Base-by-base conservation (phyloP, 768 basidiomycete species). In the Xerocomellus dryophilus region DNA sequence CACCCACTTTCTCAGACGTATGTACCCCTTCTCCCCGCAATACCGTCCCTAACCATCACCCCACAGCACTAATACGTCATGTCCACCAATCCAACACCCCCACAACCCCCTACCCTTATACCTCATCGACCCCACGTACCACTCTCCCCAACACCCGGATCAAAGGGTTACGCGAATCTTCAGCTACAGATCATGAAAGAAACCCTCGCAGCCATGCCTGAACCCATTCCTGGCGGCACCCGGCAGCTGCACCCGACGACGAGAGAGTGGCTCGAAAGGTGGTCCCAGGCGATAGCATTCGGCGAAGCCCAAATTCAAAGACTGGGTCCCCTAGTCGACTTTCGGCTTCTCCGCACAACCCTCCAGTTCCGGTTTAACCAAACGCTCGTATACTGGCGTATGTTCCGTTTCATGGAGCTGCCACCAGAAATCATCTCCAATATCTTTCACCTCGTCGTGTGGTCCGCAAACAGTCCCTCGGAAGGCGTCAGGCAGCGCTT, bases 341-440 rank as follows among this genome's bases (percentile, higher is more conserved):
- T 23, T 4, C 3, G 7, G 8, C 11, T 64, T 41, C 50, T 70
- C 20, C 52, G 43, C 7, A 40, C 10, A 18, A 68, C 56, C 18
- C 55, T 64, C 52, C 58, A 63, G 38, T 27, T 47, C n/a, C 60
- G 57, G 50, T 61, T 54, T 54, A 56, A 56, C 15, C 58, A 57
- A 23, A 47, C 60, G 27, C 43, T 73, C 57, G 51, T 71, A 3
- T 66, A 68, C 46, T 78, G 74, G 71, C 66, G 67, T 35, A 70
- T 72, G 32, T 86, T 87, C 66, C 79, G 78, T 41, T 71, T 88
- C 56, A 80, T 79, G 67, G 76, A 82, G 32, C 75, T 89, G 4
- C 88, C 88, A 3, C 66, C 74, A 29, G 88, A 90, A 65, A 82
- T 90, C 51, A 70, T 89, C 54, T 71, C 68, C 69, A 77, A 81